phyloP scores from a whole-genome alignment of 352 stramenopile genomes.

The Elongisporangium senticosum region DNA sequence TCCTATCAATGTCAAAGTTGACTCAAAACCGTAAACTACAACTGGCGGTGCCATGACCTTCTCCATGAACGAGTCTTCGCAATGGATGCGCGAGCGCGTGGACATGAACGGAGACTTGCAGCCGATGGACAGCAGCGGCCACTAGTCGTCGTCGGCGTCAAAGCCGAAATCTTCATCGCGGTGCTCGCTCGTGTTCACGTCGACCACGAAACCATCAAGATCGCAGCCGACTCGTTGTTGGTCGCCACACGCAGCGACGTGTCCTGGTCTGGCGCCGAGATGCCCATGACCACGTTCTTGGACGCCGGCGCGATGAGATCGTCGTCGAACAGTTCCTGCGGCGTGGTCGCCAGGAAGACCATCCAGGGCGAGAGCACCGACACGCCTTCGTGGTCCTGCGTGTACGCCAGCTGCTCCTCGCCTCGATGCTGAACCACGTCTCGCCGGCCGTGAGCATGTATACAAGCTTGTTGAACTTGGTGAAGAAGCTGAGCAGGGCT shows the following conservation, averaged over 20 bases:
- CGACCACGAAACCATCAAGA: slow-evolving; percentile 70
- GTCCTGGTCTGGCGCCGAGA: slow-evolving; percentile 55
- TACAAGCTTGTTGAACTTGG: slow-evolving; percentile 52
- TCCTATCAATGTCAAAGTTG: too few species aligned
- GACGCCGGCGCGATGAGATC: slow-evolving; percentile 20
- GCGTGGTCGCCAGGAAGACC: slow-evolving; percentile 66
- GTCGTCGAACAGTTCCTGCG: slow-evolving; percentile 14
- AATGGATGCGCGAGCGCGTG: slow-evolving; percentile 36
- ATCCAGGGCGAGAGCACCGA: slow-evolving; percentile 68
- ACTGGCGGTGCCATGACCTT: background rate
- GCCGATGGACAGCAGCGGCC: slow-evolving; percentile 36
- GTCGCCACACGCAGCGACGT: slow-evolving; percentile 59
- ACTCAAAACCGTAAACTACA: too few species aligned
- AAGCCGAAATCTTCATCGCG: slow-evolving; percentile 24
- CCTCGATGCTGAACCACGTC: slow-evolving; percentile 83
- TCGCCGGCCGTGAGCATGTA: slow-evolving; percentile 62
- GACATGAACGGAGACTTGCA: slow-evolving; percentile 41
- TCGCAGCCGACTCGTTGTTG: slow-evolving; percentile 36
- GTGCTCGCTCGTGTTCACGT: slow-evolving; percentile 26
- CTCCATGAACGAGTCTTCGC: background rate
- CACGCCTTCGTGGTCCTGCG: slow-evolving; percentile 62
- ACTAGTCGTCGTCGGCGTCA: slow-evolving; percentile 27
- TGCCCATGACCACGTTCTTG: slow-evolving; percentile 73
- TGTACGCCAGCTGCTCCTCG: slow-evolving; percentile 74
- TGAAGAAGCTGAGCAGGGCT: slow-evolving; percentile 66